phyloP scores from a whole-genome alignment of 2,329 filamentous ascomycete genomes.

The Fusarium chuoi region DNA sequence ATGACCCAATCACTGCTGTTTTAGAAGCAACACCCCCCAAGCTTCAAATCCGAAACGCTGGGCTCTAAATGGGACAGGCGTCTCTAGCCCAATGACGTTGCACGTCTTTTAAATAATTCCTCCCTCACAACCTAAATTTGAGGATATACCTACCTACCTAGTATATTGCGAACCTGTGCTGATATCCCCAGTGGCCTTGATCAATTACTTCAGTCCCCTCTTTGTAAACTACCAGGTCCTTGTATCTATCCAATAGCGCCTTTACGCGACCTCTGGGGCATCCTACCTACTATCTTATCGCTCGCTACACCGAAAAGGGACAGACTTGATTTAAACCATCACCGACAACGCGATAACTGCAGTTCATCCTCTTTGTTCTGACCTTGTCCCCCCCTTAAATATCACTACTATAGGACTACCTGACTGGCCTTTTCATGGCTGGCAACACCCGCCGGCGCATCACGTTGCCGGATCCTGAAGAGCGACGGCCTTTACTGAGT shows the following conservation, averaged over 20 bases:
- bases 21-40: slow-evolving; percentile 13
- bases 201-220: slow-evolving; percentile 1
- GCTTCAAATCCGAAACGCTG: slow-evolving; percentile 34
- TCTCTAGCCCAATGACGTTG: slow-evolving; percentile 35
- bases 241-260: slow-evolving; percentile 2
- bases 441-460: slow-evolving; percentile 45
- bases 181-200: background rate
- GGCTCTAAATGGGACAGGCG: background rate
- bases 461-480: slow-evolving; percentile 46
- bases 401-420: background rate
- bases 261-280: background rate
- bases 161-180: background rate
- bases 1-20: slow-evolving; percentile 37
- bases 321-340: slow-evolving; percentile 27
- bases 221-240: background rate
- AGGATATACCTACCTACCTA: background rate
- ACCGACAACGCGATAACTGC: slow-evolving; percentile 14
- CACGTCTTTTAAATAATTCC: slow-evolving; percentile 2
- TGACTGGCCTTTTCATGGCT: slow-evolving; percentile 35
- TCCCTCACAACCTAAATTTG: background rate
- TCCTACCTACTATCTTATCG: slow-evolving; percentile 19
- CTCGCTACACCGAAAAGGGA: slow-evolving; percentile 19
- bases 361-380: slow-evolving; percentile 3
- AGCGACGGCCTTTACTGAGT: slow-evolving; percentile 51
- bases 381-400: background rate